Base-by-base conservation (phyloP, 225 moss, liverwort and hornwort species). In the Bryum argenteum region DNA sequence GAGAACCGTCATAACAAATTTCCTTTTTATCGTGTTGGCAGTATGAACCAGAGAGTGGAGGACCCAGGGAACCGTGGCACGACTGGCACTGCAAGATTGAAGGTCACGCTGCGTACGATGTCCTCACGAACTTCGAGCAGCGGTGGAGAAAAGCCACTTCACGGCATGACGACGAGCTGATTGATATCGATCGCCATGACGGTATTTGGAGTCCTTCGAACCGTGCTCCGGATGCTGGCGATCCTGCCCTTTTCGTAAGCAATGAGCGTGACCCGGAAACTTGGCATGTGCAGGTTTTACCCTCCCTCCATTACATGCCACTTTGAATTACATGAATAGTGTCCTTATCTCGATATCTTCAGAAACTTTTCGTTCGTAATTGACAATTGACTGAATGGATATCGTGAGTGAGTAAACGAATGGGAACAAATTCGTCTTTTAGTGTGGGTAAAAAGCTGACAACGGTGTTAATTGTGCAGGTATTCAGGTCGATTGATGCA, bases 61-160 rank as follows among this genome's bases (percentile, higher is more conserved):
- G 93, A 19, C 96, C 96, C 8, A 84, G 96, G 83, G 87, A 97
- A 75, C 96, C 96, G 23, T 97, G 96, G 96, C 93, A 97, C 80
- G 96, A 97, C 65, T 83, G 71, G 75, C 90, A 97, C 73, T 97
- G 96, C 75, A 91, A 76, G 77, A 77, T 97, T 60, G 96, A 97
- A 86, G 96, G 96, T 28, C 96, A 84, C 73, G 96, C 96, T 67
- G 96, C 93, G 1, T 97, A 97, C 10, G 96, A 97, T 72, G 83
- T 94, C 60, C 91, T 94, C 65, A 92, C 83, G 20, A 97, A 90
- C 66, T 97, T 97, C 57, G 91, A 94, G 79, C 96, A 97, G 72
- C 87, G 94, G 5, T 97, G 96, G 96, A 90, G 73, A 58, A 93
- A 91, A 80, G 81, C 96, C 15, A 87, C 87, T 33, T 81, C 79